phyloP scores from a whole-genome alignment of 192 early-diverging fungal species.

The Umbelopsis sp. region DNA sequence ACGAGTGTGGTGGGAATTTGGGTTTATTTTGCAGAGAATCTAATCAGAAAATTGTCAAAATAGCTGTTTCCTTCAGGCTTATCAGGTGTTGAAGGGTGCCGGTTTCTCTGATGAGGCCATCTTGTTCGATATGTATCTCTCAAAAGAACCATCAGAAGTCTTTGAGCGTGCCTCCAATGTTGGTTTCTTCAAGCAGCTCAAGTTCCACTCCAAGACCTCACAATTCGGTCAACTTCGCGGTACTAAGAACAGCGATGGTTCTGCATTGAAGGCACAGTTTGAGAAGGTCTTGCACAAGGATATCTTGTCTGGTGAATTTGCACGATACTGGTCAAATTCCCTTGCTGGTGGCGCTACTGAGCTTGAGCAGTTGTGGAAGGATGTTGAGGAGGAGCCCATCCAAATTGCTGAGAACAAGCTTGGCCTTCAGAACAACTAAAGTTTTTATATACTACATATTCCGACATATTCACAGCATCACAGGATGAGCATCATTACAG shows the following conservation, averaged over 20 bases:
- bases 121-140: constrained; percentile 24
- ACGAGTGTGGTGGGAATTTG: too few relatives aligned
- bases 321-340: constrained; percentile 19
- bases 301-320: constrained; percentile 24
- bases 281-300: constrained; percentile 26
- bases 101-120: constrained; percentile 25
- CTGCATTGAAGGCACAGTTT: not conserved
- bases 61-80: constrained; percentile 24
- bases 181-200: constrained; percentile 25
- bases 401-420: constrained; percentile 17
- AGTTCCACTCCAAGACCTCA: constrained; percentile 26
- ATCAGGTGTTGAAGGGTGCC: constrained; percentile 17
- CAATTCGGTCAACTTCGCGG: constrained; percentile 25
- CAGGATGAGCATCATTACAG: not conserved
- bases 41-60: not conserved
- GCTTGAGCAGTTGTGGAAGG: constrained; percentile 21
- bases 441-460: not conserved
- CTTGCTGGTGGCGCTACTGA: constrained; percentile 19
- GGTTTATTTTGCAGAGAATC: too few relatives aligned
- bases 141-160: constrained; percentile 23
- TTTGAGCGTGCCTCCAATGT: constrained; percentile 22
- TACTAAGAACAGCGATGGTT: constrained; percentile 21
- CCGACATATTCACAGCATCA: not conserved
- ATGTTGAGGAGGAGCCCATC: constrained; percentile 10
- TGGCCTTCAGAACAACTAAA: constrained; percentile 20